Base-by-base conservation (phyloP, 2,329 filamentous ascomycete species). In the Dactylellina parvicollis region DNA sequence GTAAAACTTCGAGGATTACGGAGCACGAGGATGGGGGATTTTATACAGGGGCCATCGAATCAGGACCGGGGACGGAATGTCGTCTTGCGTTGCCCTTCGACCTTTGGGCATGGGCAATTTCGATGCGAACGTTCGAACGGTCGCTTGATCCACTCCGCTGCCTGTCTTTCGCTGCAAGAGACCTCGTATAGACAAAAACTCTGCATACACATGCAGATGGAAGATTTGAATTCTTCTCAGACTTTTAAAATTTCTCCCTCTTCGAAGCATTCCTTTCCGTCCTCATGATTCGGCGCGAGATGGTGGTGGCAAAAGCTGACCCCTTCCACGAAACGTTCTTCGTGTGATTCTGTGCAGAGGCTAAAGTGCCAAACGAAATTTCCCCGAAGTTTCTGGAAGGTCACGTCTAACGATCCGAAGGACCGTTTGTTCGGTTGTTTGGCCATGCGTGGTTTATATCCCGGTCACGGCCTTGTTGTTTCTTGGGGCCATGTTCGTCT, bases 261-360 rank as follows among this genome's bases (percentile, higher is more conserved):
- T 57, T 71, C 59, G n/a, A n/a, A n/a, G n/a, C n/a, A n/a, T n/a
- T n/a, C n/a, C 52, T 57, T 55, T 70, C 56, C 65, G 56, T 49
- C n/a, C 66, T 71, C 59, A 64, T 71, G 66, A 59, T 59, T 50
- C 57, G 59, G 55, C 12, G 7, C 7, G 14, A 44, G 44, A 50
- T 22, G 56, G 65, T 47, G 55, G 56, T 60, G 50, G 57, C 66
- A 61, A 71, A 38, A 42, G 18, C 38, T n/a, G 26, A 38, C 42
- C 14, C 52, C 54, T 69, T 69, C 64, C 64, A 69, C 55, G 28
- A 62, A 61, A 49, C 56, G 46, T 72, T 65, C 59, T 65, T 72
- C 67, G 50, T 72, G 67, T 72, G 67, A 72, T 72, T 65, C 67
- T 36, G 52, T 72, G 67, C 67, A 72, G 67, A 72, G 67, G 67